A percentile compares a stretch with the other conserved stretches of the same genome.
Conservation (phyloP, 352 stramenopile genomes). For the Phytopythium chamaehyphon region DNA sequence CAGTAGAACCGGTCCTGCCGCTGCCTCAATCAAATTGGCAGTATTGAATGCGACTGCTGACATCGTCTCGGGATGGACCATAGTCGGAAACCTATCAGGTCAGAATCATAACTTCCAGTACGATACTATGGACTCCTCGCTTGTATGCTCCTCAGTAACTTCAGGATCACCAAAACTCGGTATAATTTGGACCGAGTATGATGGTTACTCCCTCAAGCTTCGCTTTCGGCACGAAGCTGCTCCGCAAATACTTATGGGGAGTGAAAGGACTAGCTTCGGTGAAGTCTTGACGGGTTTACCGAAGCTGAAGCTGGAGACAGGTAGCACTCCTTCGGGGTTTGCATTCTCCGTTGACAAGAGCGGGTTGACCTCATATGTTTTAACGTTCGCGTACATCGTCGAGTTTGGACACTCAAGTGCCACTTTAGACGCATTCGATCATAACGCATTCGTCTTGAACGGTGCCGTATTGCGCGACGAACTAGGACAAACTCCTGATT, state of each 20-base stretch:
- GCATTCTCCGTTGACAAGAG: constrained; percentile 54
- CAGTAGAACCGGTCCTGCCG: neutral
- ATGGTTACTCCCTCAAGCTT: constrained; percentile 61
- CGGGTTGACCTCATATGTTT: constrained; percentile 23
- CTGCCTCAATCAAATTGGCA: constrained; percentile 20
- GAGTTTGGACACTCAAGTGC: constrained; percentile 23
- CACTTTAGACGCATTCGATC: constrained; percentile 37
- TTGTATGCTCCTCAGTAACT: constrained; percentile 35
- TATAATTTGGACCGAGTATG: constrained; percentile 70
- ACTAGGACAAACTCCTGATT: constrained; percentile 39
- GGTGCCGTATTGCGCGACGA: constrained; percentile 37
- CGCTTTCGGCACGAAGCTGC: constrained; percentile 42
- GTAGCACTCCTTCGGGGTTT: constrained; percentile 26
- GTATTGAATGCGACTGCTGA: constrained; percentile 9
- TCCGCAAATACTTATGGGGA: constrained; percentile 13
- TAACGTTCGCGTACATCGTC: constrained; percentile 58
- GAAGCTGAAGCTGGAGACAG: constrained; percentile 37
- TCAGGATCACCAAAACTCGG: constrained; percentile 16
- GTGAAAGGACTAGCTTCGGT: constrained; percentile 18
- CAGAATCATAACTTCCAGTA: constrained; percentile 56
- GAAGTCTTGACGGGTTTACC: constrained; percentile 37
- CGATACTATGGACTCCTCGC: constrained; percentile 27
- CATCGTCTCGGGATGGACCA: constrained; percentile 24
- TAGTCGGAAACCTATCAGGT: constrained; percentile 7
- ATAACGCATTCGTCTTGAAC: constrained; percentile 39